Base-by-base conservation (phyloP, 2,329 filamentous ascomycete genomes). In the Aschersonia sp. region DNA sequence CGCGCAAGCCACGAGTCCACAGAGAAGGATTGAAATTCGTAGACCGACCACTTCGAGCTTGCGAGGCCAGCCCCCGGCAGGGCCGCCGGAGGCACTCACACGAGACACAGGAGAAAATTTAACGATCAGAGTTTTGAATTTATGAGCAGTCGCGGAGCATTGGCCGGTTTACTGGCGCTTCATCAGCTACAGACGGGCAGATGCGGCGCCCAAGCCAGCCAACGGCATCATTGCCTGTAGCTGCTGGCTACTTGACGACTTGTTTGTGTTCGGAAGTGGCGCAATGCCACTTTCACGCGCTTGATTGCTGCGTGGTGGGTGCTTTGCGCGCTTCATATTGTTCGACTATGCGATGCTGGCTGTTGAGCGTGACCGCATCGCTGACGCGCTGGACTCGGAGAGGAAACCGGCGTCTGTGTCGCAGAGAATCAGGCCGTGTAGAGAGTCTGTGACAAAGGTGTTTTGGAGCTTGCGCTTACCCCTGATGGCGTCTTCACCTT, bases 171-270 rank as follows among this genome's bases (percentile, higher is more conserved):
- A 57, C 44, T 56, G 50, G 49, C 35, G 55, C n/a, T 59, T 55
- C 41, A 45, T 58, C 12, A 59, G 58, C 50, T 58, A 57, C 48
- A 57, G 58, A 59, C 58, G 5, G 58, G 57, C n/a, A 22, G 22
- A 4, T 4, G 22, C 22, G 22, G 22, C 22, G 22, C 87, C 87
- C 0, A 72, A 89, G 10, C 81, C 79, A 50, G 77, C 75, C 35
- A 90, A 87, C 2, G 85, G 84, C 0, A 74, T 94, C 48, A 76
- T 92, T 43, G 77, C 86, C 47, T 86, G 81, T 46, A 84, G 85
- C 1, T 92, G 92, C 67, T 75, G 87, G 1, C 87, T 87, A 0
- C 87, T 83, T 48, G 87, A 94, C 61, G 87, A 94, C 60, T 78
- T 86, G 6, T 86, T 83, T 1, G 87, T 86, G 46, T 79, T 87